Base-by-base conservation (phyloP, 2,329 filamentous ascomycete genomes). In the Phialophora verrucosa region DNA sequence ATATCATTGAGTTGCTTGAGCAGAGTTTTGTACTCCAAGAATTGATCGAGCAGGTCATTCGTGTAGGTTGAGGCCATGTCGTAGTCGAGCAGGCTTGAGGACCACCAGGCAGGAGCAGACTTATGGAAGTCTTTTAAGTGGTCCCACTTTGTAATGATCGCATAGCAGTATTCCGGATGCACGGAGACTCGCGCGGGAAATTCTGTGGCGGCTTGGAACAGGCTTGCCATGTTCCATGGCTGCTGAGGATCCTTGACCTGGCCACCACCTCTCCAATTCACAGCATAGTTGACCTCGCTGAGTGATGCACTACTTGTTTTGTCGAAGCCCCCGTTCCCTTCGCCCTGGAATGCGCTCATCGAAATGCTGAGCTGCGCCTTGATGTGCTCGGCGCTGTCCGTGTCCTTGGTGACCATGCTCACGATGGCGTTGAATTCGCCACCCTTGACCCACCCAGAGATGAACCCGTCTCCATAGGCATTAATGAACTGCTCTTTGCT, bases 11-110 rank as follows among this genome's bases (percentile, higher is more conserved):
- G 38, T n/a, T 44, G 38, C 38, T 44, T 44, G 38, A 44, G 38
- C 38, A 44, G 38, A 44, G 38, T n/a, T n/a, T 44, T 44, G 38
- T 44, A 44, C 38, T 44, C 38, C 38, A 44, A n/a, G 38, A 44
- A 44, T 44, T 44, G 38, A 44, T 44, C 38, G 38, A 44, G 38
- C 38, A 44, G 38, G 38, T 44, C 38, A n/a, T 44, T 44, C 38
- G 38, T 44, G 17, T 44, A 44, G 38, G 38, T 44, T 17, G 38
- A 44, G 38, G 38, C 38, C 38, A 44, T 44, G 17, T 44, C 38
- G 17, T 44, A 44, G 17, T 44, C 38, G 38, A 44, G 38, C 38
- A 44, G 38, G 14, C 38, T 44, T n/a, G 38, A 44, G 5, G 38
- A 44, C 38, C 38, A 44, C 38, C 38, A 44, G 17, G 14, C 17